Evolutionary conservation across 2,329 filamentous ascomycete species (phyloP), one percentile per base, ranked within the genome.

Genomic region (Byssochlamys sp.): DNA sequence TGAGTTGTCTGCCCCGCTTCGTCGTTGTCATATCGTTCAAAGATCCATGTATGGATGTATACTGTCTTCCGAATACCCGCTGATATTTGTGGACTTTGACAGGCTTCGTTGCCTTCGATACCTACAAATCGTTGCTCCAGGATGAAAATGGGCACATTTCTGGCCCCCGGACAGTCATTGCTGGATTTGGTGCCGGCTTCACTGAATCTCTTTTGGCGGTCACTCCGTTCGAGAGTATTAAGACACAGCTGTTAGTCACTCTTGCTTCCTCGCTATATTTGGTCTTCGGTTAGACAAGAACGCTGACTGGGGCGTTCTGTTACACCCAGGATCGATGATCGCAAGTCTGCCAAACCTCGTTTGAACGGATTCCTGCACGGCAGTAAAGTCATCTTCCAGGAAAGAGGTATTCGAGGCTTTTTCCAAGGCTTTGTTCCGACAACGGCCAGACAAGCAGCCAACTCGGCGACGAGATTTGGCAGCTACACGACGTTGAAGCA

Each of bases 351-450:
- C 28, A 89, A 90, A 39, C 94, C 94, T 33, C 86, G 92, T 14
- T 87, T 99, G 84, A 84, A 86, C 60, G 94, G 94, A 27, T 96
- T 99, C 76, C 78, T 97, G 19, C 89, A 97, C 72, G 94, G 92
- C 54, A 88, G 91, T 12, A 85, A 84, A 55, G 82, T 97, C 59
- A 97, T 99, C 61, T 87, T 86, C 45, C 85, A 88, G 61, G 94
- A 99, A 72, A 86, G 92, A 66, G 94, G 94, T 26, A 70, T 96
- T 39, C 83, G 87, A 35, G 94, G 92, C 53, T 97, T 99, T 80
- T 96, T 99, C 81, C 91, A 97, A 72, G 94, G 94, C 26, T 94
- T 99, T 68, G 86, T 95, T 7, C 94, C 94, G 0, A 99, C 94
- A 1, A 97, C 94, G 3, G 91, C 91, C 25, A 83, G 94, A 55